Conservation (phyloP, 164 flowering plant genomes). For the Echeveria elegans region DNA sequence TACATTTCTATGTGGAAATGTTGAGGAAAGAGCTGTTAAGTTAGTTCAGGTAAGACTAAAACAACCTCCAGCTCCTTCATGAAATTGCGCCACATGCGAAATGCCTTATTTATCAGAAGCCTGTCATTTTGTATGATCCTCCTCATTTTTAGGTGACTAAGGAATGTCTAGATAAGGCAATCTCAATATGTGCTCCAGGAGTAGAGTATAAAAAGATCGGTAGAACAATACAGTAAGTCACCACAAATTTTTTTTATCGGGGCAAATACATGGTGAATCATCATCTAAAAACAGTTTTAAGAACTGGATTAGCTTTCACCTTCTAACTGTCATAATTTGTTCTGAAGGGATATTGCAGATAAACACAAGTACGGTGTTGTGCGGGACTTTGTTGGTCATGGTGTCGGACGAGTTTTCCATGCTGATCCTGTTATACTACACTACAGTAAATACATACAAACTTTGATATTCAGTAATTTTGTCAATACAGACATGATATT, state of each 20-base stretch:
- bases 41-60: slow-evolving; percentile 59
- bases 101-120: background rate
- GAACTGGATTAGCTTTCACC: background rate
- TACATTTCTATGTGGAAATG: slow-evolving; percentile 87
- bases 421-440: slow-evolving; percentile 86
- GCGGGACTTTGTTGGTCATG: slow-evolving; percentile 92
- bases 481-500: background rate
- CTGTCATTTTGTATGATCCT: background rate
- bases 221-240: slow-evolving; percentile 78
- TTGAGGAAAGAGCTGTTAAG: slow-evolving; percentile 63
- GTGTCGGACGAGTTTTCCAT: slow-evolving; percentile 89
- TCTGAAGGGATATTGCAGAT: slow-evolving; percentile 84
- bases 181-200: slow-evolving; percentile 85
- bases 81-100: background rate
- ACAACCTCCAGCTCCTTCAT: background rate
- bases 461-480: background rate
- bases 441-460: slow-evolving; percentile 35
- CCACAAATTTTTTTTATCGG: background rate
- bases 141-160: slow-evolving; percentile 58
- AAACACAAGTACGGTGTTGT: slow-evolving; percentile 79
- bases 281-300: background rate
- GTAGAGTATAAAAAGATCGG: slow-evolving; percentile 84
- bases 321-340: background rate
- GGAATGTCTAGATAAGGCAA: slow-evolving; percentile 79
- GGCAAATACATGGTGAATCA: too few relatives aligned